phyloP scores from a whole-genome alignment of 768 basidiomycete species.

The Trichaptum fuscoviolaceum region DNA sequence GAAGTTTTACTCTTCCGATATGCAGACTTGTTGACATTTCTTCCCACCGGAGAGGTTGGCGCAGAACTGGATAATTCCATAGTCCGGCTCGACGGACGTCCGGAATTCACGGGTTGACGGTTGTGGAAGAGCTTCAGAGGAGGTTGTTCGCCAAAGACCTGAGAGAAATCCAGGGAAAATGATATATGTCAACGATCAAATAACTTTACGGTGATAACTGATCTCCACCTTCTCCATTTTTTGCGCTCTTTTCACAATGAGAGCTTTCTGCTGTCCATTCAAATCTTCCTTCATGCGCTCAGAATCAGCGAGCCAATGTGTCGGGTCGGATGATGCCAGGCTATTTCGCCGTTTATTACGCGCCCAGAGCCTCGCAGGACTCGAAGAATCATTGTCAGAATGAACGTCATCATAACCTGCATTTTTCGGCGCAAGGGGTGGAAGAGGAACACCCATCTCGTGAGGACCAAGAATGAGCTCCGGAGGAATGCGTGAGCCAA shows the following conservation, averaged over 20 bases:
- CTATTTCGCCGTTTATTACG: conserved; percentile 46
- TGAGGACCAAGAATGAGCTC: conserved; percentile 55
- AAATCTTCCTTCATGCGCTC: conserved; percentile 69
- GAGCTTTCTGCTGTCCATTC: conserved; percentile 66
- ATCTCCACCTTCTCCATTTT: conserved; percentile 83
- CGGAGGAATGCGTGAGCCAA: conserved; percentile 75
- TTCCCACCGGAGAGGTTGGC: conserved; percentile 16
- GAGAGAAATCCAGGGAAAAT: conserved; percentile 9
- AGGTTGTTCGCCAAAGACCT: conserved; percentile 82
- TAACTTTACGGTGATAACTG: background rate
- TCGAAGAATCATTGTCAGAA: conserved; percentile 23
- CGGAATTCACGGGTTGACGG: conserved; percentile 35
- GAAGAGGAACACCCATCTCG: conserved; percentile 27
- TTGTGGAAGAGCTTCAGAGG: conserved; percentile 78
- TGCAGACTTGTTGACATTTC: conserved; percentile 47
- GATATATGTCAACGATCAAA: conserved; percentile 9
- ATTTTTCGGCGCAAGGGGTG: conserved; percentile 21
- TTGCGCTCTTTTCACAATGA: conserved; percentile 71
- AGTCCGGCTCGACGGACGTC: conserved; percentile 6
- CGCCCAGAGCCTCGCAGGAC: conserved; percentile 36
- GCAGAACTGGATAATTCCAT: conserved; percentile 10
- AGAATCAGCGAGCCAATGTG: conserved; percentile 47
- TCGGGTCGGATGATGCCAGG: conserved; percentile 41
- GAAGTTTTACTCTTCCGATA: conserved; percentile 33
- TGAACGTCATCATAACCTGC: conserved; percentile 3